A percentile compares a stretch with the other conserved stretches of the same genome.
Evolutionary conservation across 2,329 filamentous ascomycete species (phyloP).

Genomic region (Coniella lustricola): DNA sequence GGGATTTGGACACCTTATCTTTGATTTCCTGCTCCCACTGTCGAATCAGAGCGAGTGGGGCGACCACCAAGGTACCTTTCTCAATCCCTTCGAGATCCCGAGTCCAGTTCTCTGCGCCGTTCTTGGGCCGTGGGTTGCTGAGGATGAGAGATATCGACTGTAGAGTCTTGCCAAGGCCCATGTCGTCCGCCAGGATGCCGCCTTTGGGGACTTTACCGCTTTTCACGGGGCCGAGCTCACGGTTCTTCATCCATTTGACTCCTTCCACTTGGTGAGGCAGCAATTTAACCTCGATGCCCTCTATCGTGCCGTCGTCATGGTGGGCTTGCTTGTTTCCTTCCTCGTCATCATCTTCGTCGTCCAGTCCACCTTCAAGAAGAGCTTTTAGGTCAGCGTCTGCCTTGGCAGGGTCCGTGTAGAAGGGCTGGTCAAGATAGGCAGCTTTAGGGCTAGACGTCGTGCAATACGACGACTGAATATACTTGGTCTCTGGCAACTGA

Average conservation of each 20-base stretch:
- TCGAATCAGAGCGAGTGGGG: slow-evolving; percentile 86
- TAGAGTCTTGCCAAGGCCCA: slow-evolving; percentile 94
- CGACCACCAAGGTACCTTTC: slow-evolving; percentile 83
- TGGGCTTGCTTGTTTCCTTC: slow-evolving; percentile 31
- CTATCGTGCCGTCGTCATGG: slow-evolving; percentile 48
- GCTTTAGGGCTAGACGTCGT: slow-evolving; percentile 9
- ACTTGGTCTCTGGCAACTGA: slow-evolving; percentile 23
- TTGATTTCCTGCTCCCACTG: slow-evolving; percentile 96
- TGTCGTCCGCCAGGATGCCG: slow-evolving; percentile 92
- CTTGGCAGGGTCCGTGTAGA: slow-evolving; percentile 64
- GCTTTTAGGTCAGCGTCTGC: slow-evolving; percentile 73
- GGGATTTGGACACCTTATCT: slow-evolving; percentile 64
- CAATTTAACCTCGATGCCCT: slow-evolving; percentile 80
- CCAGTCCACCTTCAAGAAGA: slow-evolving; percentile 72
- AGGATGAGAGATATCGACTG: slow-evolving; percentile 88
- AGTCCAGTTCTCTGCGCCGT: slow-evolving; percentile 53
- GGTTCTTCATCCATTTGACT: slow-evolving; percentile 89
- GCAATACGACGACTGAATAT: slow-evolving; percentile 25
- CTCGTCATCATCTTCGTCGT: slow-evolving; percentile 57
- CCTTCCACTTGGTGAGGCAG: slow-evolving; percentile 93
- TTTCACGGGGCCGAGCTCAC: slow-evolving; percentile 81
- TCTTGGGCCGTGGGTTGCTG: slow-evolving; percentile 65
- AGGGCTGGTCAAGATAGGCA: slow-evolving; percentile 35
- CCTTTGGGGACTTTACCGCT: slow-evolving; percentile 78
- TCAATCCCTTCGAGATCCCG: slow-evolving; percentile 63